phyloP scores from a whole-genome alignment of 805 yeast genomes.

The Candida vartiovaarae region DNA sequence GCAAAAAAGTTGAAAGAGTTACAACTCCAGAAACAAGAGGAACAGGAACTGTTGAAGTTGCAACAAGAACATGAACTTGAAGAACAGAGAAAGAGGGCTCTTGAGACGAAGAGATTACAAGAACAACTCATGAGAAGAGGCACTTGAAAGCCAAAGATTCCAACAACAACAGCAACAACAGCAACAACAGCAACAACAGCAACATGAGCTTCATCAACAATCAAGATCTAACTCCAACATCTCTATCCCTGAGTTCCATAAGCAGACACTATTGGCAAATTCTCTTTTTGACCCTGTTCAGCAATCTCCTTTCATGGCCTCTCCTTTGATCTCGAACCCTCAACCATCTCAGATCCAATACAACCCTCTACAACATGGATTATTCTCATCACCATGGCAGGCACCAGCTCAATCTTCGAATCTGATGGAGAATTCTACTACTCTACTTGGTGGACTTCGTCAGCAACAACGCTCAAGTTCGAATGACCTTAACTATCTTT shows the following conservation, averaged over 20 bases:
- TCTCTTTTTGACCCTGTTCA: constrained; percentile 2
- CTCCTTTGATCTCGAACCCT: constrained; percentile 4
- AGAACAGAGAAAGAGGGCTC: neutral
- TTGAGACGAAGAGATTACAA: constrained; percentile 2
- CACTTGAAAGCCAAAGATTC: constrained; percentile 1
- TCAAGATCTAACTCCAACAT: constrained; percentile 5
- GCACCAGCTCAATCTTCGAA: neutral
- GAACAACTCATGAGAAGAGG: constrained; percentile 1
- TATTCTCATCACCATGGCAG: neutral
- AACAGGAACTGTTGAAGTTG: neutral
- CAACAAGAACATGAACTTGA: constrained; percentile 1
- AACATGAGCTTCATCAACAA: neutral
- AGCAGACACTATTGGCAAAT: neutral
- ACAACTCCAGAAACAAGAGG: constrained; percentile 1
- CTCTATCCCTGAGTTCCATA: neutral
- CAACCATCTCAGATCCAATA: neutral
- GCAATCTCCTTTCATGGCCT: constrained; percentile 3
- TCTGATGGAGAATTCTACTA: neutral
- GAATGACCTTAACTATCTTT: neutral
- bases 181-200: no score
- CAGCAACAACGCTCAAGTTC: neutral
- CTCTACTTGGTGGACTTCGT: neutral
- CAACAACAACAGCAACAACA: neutral
- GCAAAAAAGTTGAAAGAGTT: constrained; percentile 1
- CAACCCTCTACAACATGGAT: neutral